Evolutionary conservation across 1,284 basidiomycete species (phyloP).

Genomic region (Athelia sp.): DNA sequence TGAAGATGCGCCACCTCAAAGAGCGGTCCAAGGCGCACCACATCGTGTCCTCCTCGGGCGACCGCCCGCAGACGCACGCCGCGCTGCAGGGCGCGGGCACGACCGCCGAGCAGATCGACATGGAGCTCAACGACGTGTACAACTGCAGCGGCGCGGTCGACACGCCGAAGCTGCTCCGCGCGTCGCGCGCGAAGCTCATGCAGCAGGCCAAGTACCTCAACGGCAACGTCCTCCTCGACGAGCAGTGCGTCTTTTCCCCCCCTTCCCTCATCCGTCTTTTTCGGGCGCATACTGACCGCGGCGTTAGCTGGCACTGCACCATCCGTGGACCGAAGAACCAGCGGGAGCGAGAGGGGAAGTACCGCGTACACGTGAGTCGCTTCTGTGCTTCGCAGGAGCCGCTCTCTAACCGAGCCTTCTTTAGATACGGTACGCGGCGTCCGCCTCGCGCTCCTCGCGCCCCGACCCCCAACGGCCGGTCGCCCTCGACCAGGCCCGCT

Average conservation of each 20-base stretch:
- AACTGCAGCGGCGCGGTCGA: constrained; percentile 64
- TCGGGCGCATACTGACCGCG: constrained; percentile 3
- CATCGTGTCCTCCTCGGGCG: constrained; percentile 47
- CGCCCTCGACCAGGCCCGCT: constrained; percentile 42
- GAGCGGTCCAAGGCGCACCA: constrained; percentile 22
- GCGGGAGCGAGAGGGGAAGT: constrained; percentile 44
- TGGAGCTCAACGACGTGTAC: constrained; percentile 47
- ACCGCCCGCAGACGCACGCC: constrained; percentile 46
- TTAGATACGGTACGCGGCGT: constrained; percentile 58
- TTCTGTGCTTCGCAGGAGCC: constrained; percentile 1
- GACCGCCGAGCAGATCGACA: constrained; percentile 31
- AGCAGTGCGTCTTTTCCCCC: constrained; percentile 45
- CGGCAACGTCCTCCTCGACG: constrained; percentile 61
- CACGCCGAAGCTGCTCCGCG: constrained; percentile 47
- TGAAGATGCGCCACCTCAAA: constrained; percentile 39
- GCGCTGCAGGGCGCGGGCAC: constrained; percentile 28
- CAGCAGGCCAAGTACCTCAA: constrained; percentile 48
- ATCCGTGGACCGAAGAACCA: constrained; percentile 50
- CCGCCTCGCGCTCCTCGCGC: constrained; percentile 37
- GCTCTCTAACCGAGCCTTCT: constrained; percentile 5
- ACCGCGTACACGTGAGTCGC: constrained; percentile 52
- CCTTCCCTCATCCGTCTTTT: too few relatives aligned
- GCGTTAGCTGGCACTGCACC: constrained; percentile 54
- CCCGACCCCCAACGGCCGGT: constrained; percentile 49
- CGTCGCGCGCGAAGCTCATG: constrained; percentile 45